Base-by-base conservation (phyloP, 23 red algal species). In the Gracilaria gracilis region DNA sequence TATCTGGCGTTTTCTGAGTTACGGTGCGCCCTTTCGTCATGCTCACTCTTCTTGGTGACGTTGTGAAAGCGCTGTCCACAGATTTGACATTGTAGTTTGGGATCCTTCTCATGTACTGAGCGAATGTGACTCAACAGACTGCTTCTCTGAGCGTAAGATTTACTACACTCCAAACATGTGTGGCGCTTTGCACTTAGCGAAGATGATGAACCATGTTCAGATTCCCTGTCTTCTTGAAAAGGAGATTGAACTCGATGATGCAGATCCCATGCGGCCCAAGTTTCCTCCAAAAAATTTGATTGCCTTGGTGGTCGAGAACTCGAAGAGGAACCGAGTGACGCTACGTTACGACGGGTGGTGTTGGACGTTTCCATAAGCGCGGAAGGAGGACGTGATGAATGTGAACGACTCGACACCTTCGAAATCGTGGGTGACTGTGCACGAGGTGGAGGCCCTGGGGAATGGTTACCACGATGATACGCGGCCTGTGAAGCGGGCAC, bases 71-170 rank as follows among this genome's bases (percentile, higher is more conserved):
- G 64, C 32, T 69, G 64, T 36, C 64, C 64, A 32, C 64, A 69
- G 9, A 69, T 34, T 5, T 69, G 64, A 32, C 64, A 69, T 37
- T 69, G 64, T 32, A 69, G 17, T 8, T 37, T 69, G 32, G 64
- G 64, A 32, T 69, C 31, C 32, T 37, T 69, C 16, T 69, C 64
- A 32, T 69, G 64, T 9, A 69, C 31, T 20, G 64, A 69, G 28
- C 64, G 64, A 32, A 69, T 69, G 64, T 69, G 64, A 69, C 64
- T 69, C 16, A 69, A 32, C 3, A 69, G 64, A 69, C 64, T 69
- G 64, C 31, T 69, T 34, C 64, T 34, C 12, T 69, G 64, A 20
- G 64, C 64, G 33, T 69, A 69, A 5, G 64, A 36, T 32, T 69
- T 69, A 20, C 7, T 34, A 32, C 64, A 69, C 16, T 69, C 27